Base-by-base conservation (phyloP, 2,329 filamentous ascomycete species). In the Hawksworthiomyces lignivorus region DNA sequence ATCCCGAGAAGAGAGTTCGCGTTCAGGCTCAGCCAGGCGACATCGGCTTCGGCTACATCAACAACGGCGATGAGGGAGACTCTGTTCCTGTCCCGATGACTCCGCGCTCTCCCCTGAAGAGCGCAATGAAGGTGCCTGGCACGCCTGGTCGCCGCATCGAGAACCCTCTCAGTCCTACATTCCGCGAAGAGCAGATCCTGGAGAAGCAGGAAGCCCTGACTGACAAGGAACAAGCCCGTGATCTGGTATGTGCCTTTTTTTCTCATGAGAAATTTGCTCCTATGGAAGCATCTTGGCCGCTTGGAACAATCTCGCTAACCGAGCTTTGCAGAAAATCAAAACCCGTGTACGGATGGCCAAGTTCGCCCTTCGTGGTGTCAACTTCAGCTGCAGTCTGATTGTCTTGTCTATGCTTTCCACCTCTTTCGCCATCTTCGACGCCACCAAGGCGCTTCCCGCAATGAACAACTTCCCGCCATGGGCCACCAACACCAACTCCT, bases 301-400 rank as follows among this genome's bases (percentile, higher is more conserved):
- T n/a, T n/a, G n/a, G n/a, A n/a, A 26, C 24, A 26, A 26, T 2
- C 28, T 47, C 31, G 44, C 43, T 24, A 24, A 41, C 39, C 28
- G 7, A 17, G 12, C 11, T 10, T 7, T 45, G 35, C 58, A 95
- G 90, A 94, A 85, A 82, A 78, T 94, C 62, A 97, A 96, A 69
- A 82, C 82, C 27, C 80, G 87, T 52, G 89, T 97, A 26, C 81
- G 92, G 35, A 73, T 97, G 63, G 92, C 90, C 53, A 98, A 98
- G 70, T 82, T 97, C 54, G 78, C 94, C 48, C 80, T 98, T n/a
- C 84, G 92, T 51, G 84, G 87, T 43, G 85, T 97, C 66, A 96
- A 90, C 73, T 97, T 98, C 64, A 88, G 87, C 63, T 98, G 92
- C 72, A 90, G 86, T 62, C 73, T 97, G 47, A 96, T 98, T 59